Evolutionary conservation across 306 rosid species (phyloP).

Genomic region (Hippophae gyantsensis): DNA sequence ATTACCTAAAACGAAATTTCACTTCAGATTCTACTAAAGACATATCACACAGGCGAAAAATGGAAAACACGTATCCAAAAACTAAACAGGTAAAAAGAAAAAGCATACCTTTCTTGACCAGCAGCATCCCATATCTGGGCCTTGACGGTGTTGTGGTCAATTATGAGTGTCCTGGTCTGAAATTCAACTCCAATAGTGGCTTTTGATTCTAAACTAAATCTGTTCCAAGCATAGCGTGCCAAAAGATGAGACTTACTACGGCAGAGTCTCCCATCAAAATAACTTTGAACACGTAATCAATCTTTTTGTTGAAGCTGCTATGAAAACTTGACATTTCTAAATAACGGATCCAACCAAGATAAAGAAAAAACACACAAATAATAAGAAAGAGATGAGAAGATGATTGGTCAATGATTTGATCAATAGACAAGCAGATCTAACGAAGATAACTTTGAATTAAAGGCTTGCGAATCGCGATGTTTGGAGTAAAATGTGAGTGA

Average conservation of each 20-base stretch:
- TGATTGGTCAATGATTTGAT: too few species aligned
- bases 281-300: conserved; percentile 80
- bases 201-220: conserved; percentile 67
- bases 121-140: conserved; percentile 99
- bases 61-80: too few species aligned
- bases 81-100: not conserved
- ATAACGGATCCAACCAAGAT: too few species aligned
- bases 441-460: too few species aligned
- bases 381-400: too few species aligned
- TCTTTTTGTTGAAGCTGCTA: conserved; percentile 54
- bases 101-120: conserved; percentile 83
- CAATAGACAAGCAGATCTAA: too few species aligned
- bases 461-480: too few species aligned
- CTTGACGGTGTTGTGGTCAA: conserved; percentile 76
- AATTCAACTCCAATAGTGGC: conserved; percentile 94
- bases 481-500: too few species aligned
- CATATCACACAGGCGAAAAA: too few species aligned
- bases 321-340: conserved; percentile 50
- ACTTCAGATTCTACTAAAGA: too few species aligned
- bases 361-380: too few species aligned
- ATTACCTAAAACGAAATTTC: too few species aligned
- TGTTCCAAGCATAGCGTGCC: conserved; percentile 61
- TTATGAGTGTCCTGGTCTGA: conserved; percentile 63
- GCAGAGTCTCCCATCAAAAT: conserved; percentile 89
- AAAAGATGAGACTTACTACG: conserved; percentile 90